Evolutionary conservation across 805 yeast species (phyloP), one percentile per base, ranked within the genome.

Genomic region (Wickerhamia fluorescens): DNA sequence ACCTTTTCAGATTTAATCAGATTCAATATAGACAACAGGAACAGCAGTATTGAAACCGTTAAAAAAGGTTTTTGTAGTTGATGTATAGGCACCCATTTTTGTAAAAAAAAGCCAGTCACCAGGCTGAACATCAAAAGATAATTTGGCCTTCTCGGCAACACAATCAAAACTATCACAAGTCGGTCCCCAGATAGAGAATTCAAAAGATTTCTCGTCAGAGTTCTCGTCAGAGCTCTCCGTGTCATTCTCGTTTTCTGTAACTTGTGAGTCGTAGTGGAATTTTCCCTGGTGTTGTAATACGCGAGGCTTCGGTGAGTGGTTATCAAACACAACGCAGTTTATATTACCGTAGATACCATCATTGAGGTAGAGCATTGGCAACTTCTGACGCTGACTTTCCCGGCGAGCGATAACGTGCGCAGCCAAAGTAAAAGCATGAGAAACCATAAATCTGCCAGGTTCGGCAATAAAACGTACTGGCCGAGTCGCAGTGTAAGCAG

Each of bases 141-240:
- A 63, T 20, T 42, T 44, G 35, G 74, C 61, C 20, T 61, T 64
- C 26, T 63, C 53, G 12, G 81, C 53, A 34, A 89, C 74, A 53
- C 94, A 81, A 55, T 89, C 98, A 38, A 89, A 66, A 3, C 96
- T 96, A 58, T 89, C 98, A 61, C 98, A 89, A 12, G 97, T 89
- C 25, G 97, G 98, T 5, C 98, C 98, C 98, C 98, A 89, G 36
- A 92, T 69, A 3, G 95, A 83, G 30, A 71, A 79, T 24, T 53
- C 53, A 38, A 53, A 45, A 23, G 53, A 50, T 37, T 33, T 29
- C 17, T 53, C 62, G 13, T 27, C 29, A 28, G 30, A 28, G n/a
- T n/a, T n/a, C n/a, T n/a, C n/a, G n/a, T n/a, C n/a, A n/a, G n/a
- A n/a, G n/a, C n/a, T n/a, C n/a, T n/a, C n/a, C n/a, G n/a, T n/a